A percentile compares a stretch with the other conserved stretches of the same genome.
Conservation (phyloP, 305 asterid species). For the Solanum aculeatissimum region DNA sequence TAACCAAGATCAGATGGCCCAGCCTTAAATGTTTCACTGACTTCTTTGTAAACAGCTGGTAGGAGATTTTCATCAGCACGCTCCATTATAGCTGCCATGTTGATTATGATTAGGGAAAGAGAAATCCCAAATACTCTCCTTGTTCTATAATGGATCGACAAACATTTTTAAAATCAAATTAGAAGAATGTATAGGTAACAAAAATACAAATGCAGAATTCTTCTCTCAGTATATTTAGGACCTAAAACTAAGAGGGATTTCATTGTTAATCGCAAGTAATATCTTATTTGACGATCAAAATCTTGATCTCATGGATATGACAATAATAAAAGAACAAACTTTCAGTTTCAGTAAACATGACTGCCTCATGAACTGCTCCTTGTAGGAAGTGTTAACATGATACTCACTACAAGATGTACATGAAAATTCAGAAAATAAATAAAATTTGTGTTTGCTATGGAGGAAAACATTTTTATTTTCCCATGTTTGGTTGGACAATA, state of each 20-base stretch:
- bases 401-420: not conserved
- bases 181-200: not conserved
- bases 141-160: conserved; percentile 25
- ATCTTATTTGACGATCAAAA: not conserved
- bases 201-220: not conserved
- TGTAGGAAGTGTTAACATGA: not conserved
- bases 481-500: too few relatives aligned
- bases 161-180: not conserved
- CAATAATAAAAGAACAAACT: not conserved
- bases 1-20: conserved; percentile 97
- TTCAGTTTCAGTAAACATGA: not conserved
- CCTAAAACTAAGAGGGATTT: not conserved
- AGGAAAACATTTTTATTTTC: too few relatives aligned
- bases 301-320: not conserved
- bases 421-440: not conserved
- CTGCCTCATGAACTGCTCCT: not conserved
- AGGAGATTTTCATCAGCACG: conserved; percentile 97
- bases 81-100: conserved; percentile 98
- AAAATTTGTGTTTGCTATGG: not conserved
- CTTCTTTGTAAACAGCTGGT: conserved; percentile 96
- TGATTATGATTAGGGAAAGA: conserved; percentile 70
- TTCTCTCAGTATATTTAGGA: not conserved
- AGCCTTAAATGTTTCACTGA: conserved; percentile 81
- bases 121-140: conserved; percentile 64
- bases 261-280: not conserved